These are phyloP conservation scores for Puccinia horiana DNA, from an alignment of 1,284 basidiomycete species.

Conservation along the genomic window DNA sequence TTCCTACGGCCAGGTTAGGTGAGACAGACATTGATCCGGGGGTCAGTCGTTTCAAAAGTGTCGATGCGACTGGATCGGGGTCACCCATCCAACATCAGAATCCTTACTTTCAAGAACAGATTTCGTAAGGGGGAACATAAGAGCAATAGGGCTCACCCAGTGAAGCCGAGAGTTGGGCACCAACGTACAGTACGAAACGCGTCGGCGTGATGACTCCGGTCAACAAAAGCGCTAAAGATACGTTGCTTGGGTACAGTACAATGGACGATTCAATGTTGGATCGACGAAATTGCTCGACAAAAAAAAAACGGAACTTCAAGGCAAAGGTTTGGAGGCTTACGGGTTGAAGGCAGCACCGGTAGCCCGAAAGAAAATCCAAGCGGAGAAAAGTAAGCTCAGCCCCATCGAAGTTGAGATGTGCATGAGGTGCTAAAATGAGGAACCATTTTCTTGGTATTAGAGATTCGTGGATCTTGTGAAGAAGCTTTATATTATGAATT, in stretches of 20 bases:
- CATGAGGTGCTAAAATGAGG: constrained; percentile 57
- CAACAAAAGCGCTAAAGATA: constrained; percentile 50
- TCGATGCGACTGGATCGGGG: constrained; percentile 15
- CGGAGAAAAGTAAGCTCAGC: constrained; percentile 68
- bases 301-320: constrained; percentile 68
- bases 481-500: neutral
- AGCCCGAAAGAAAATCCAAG: constrained; percentile 74
- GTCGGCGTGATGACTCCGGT: constrained; percentile 49
- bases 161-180: constrained; percentile 46
- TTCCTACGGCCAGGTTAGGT: constrained; percentile 29
- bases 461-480: neutral
- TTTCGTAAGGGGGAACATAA: neutral
- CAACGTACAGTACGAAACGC: constrained; percentile 51
- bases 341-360: constrained; percentile 64
- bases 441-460: neutral
- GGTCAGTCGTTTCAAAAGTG: constrained; percentile 13
- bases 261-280: neutral
- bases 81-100: neutral
- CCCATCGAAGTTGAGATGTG: constrained; percentile 70
- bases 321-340: constrained; percentile 61
- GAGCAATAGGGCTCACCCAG: constrained; percentile 13
- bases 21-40: constrained; percentile 33
- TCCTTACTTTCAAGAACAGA: neutral
- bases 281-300: neutral
- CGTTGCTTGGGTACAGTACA: constrained; percentile 18